Percentiles rank a stretch among this genome's conserved stretches.
phyloP scores from a whole-genome alignment of 164 flowering plant species.

The Akebia trifoliata region DNA sequence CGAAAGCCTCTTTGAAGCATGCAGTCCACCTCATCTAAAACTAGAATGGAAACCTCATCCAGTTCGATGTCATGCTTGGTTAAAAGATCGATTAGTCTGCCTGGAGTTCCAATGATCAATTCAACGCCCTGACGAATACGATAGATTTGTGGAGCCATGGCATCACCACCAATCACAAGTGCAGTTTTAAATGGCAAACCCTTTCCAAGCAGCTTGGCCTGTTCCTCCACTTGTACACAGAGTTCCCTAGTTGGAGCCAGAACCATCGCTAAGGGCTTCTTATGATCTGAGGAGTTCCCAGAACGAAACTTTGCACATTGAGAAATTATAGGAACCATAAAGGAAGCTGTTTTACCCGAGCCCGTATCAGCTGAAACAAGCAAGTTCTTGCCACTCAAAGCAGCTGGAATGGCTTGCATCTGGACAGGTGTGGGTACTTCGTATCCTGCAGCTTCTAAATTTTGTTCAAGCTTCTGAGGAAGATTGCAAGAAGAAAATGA shows the following conservation, averaged over 20 bases:
- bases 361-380: slow-evolving; percentile 93
- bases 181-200: slow-evolving; percentile 92
- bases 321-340: slow-evolving; percentile 68
- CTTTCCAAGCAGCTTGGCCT: slow-evolving; percentile 78
- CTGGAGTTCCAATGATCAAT: slow-evolving; percentile 83
- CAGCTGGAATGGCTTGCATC: slow-evolving; percentile 94
- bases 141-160: slow-evolving; percentile 73
- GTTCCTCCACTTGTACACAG: slow-evolving; percentile 84
- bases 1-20: slow-evolving; percentile 86
- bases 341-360: slow-evolving; percentile 87
- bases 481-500: slow-evolving; percentile 64
- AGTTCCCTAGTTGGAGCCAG: slow-evolving; percentile 91
- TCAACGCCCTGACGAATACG: slow-evolving; percentile 78
- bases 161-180: slow-evolving; percentile 90
- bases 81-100: slow-evolving; percentile 84
- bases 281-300: slow-evolving; percentile 18
- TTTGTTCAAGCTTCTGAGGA: slow-evolving; percentile 57
- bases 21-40: slow-evolving; percentile 90
- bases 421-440: slow-evolving; percentile 90
- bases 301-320: slow-evolving; percentile 36
- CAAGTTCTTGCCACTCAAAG: slow-evolving; percentile 61
- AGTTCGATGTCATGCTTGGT: slow-evolving; percentile 68
- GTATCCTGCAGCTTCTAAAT: slow-evolving; percentile 68
- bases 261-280: slow-evolving; percentile 70
- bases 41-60: slow-evolving; percentile 53